Evolutionary conservation across 2,329 filamentous ascomycete genomes (phyloP).

Genomic region (Phialophora macrospora): DNA sequence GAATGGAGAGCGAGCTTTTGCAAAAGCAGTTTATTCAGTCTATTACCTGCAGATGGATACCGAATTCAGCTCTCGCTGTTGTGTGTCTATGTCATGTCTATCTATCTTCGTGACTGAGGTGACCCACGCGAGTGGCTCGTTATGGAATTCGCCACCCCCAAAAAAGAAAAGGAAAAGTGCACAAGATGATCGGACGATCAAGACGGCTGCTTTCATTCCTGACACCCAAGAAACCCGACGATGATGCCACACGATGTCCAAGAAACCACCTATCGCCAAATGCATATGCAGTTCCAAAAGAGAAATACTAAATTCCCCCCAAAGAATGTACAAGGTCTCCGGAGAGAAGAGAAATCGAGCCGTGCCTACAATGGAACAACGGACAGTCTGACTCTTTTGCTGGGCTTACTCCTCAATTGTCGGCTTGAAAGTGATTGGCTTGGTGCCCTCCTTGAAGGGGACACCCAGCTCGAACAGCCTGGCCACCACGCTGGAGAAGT

Average conservation of each 20-base stretch:
- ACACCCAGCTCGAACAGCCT: conserved; percentile 95
- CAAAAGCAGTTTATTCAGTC: not conserved
- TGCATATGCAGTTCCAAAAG: not conserved
- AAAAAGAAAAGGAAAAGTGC: too few relatives aligned
- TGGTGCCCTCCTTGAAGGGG: conserved; percentile 74
- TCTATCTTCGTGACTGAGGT: not conserved
- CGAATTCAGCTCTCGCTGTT: not conserved
- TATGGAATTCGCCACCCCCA: not conserved
- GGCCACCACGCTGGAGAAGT: conserved; percentile 77
- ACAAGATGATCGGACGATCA: not conserved
- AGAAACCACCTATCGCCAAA: not conserved
- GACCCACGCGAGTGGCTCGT: not conserved
- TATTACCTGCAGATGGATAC: not conserved
- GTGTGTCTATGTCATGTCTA: not conserved
- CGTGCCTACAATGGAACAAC: not conserved
- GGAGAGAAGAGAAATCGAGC: not conserved
- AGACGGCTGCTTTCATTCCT: not conserved
- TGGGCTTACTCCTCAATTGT: conserved; percentile 38
- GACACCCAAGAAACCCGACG: not conserved
- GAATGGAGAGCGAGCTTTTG: too few relatives aligned
- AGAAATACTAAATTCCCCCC: not conserved
- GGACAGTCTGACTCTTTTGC: not conserved
- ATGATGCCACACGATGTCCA: not conserved
- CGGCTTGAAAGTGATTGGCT: conserved; percentile 69
- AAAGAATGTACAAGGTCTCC: not conserved